Evolutionary conservation across 164 flowering plant genomes (phyloP).

Genomic region (Sextonia rubra): DNA sequence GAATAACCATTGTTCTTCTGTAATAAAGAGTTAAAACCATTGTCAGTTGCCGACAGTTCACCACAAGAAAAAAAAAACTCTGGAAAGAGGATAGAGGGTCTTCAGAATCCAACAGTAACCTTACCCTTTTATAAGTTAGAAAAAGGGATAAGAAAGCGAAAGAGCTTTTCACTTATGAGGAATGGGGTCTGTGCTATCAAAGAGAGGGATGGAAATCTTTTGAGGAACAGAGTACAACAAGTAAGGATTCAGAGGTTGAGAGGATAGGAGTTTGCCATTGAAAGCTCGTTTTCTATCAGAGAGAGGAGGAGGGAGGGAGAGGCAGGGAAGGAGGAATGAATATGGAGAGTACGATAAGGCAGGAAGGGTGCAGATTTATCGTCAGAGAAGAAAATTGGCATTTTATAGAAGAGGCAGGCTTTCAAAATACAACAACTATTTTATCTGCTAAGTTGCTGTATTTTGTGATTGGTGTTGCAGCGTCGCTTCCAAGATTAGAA

Average conservation of each 20-base stretch:
- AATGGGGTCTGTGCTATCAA: background rate
- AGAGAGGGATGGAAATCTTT: background rate
- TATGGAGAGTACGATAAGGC: slow-evolving; percentile 67
- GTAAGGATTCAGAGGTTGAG: slow-evolving; percentile 12
- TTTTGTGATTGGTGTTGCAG: background rate
- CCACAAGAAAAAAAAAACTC: slow-evolving; percentile 1
- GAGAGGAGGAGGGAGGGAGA: slow-evolving; percentile 17
- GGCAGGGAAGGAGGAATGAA: slow-evolving; percentile 20
- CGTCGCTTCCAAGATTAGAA: background rate
- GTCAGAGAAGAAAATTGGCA: slow-evolving; percentile 26
- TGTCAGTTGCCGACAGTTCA: slow-evolving; percentile 2
- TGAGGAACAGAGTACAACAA: background rate
- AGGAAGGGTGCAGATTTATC: slow-evolving; percentile 97
- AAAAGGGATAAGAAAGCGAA: slow-evolving; percentile 6
- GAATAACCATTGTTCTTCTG: background rate
- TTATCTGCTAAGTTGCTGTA: background rate
- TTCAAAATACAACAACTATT: background rate
- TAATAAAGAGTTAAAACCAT: background rate
- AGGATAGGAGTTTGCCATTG: slow-evolving; percentile 17
- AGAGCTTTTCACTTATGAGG: background rate
- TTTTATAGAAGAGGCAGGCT: background rate
- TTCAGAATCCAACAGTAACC: background rate
- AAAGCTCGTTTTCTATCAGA: slow-evolving; percentile 13
- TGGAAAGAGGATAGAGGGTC: background rate
- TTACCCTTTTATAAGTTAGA: background rate